Evolutionary conservation across 306 rosid genomes (phyloP), one percentile per base, ranked within the genome.

Genomic region (Fragaria iinumae): DNA sequence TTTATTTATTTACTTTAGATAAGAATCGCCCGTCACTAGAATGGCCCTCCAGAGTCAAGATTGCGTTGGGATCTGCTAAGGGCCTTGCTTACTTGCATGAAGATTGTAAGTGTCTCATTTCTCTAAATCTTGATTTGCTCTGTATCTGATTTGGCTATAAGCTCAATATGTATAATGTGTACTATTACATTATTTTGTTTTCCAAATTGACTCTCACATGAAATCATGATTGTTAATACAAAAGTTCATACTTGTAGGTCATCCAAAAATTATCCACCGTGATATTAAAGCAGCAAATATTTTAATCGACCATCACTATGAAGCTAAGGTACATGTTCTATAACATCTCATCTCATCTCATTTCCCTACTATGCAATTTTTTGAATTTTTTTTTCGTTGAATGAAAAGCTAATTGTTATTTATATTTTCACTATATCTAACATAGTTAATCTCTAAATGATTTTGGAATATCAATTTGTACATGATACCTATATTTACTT

Each of bases 41-140:
- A 11, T 95, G 98, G 97, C 10, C 12, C 16, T 83, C 81, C 6
- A 89, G 98, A 80, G 63, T 90, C 60, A 90, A 81, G 80, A 90
- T 95, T 47, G 97, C 97, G 0, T 36, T 89, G 67, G 97, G 98
- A 76, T 77, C 97, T 2, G 97, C 97, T 34, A 95, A 95, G 78
- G 98, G 98, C 27, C 92, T 95, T 69, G 96, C 98, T 52, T 95
- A 92, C 81, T 82, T 95, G 83, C 98, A 95, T 8, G 98, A 95
- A 87, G 98, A 95, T 73, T 92, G 98, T 95, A 67, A 84, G 92
- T 77, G 17, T 64, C 36, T 64, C 69, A 34, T 16, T 64, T 64
- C 57, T 8, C 21, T 53, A n/a, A 20, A 7, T n/a, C 9, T 20
- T 7, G 11, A 8, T 53, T 20, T 0, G 12, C 2, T 10, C 2